phyloP scores from a whole-genome alignment of 192 early-diverging fungal genomes.

The Rhizoclosmatium sp. region DNA sequence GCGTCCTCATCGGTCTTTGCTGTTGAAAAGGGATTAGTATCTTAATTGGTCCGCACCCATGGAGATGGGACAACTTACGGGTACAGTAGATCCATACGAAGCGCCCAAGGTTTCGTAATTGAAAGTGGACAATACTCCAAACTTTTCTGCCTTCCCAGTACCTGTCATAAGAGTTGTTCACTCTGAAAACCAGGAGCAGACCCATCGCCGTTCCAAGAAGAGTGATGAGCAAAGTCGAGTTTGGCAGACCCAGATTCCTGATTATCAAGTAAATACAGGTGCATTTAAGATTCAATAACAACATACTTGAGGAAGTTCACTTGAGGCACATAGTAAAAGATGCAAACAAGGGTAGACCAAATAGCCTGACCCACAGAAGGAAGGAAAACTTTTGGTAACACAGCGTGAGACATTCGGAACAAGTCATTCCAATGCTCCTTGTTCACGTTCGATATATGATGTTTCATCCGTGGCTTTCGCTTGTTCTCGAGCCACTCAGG shows the following conservation, averaged over 20 bases:
- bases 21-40: slow-evolving; percentile 62
- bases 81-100: slow-evolving; percentile 67
- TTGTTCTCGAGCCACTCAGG: no score
- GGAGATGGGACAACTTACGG: slow-evolving; percentile 22
- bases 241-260: neutral
- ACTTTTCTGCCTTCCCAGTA: slow-evolving; percentile 87
- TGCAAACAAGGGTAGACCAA: slow-evolving; percentile 18
- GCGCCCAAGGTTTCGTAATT: slow-evolving; percentile 79
- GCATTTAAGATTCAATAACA: neutral
- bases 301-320: slow-evolving; percentile 18
- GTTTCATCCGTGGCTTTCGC: neutral
- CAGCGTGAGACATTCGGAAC: neutral
- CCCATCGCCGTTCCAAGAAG: slow-evolving; percentile 1
- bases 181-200: slow-evolving; percentile 82
- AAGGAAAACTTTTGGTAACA: slow-evolving; percentile 27
- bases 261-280: neutral
- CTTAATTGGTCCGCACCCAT: slow-evolving; percentile 40
- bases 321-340: slow-evolving; percentile 22
- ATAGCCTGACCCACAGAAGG: neutral
- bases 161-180: slow-evolving; percentile 73
- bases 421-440: slow-evolving; percentile 32
- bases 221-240: slow-evolving; percentile 7
- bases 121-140: slow-evolving; percentile 76
- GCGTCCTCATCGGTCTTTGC: slow-evolving; percentile 38
- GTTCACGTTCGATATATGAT: neutral